Evolutionary conservation across 257 asterid species (phyloP).

Genomic region (Solanum dulcamara): DNA sequence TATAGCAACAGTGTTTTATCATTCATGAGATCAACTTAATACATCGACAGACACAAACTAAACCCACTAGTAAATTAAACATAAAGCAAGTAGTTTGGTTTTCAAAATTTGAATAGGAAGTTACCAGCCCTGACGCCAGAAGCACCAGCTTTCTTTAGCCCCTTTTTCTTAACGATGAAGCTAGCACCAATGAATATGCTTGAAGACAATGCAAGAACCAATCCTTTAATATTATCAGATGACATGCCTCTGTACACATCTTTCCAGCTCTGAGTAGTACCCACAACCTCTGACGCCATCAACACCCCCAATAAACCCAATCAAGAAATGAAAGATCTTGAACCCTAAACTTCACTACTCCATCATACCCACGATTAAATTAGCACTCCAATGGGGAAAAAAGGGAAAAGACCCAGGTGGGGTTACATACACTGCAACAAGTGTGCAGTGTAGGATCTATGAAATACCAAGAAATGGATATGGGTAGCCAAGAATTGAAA

Average conservation of each 20-base stretch:
- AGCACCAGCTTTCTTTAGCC: slow-evolving; percentile 80
- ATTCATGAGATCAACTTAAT: background rate
- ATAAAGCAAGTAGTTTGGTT: background rate
- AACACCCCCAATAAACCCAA: background rate
- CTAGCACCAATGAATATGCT: slow-evolving; percentile 78
- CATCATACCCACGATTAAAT: background rate
- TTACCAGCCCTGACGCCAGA: slow-evolving; percentile 79
- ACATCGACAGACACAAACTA: background rate
- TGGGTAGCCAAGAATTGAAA: background rate
- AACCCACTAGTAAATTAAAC: background rate
- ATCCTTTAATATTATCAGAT: slow-evolving; percentile 66
- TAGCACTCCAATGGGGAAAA: background rate
- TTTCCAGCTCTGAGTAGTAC: slow-evolving; percentile 19
- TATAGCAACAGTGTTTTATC: background rate
- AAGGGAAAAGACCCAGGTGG: background rate
- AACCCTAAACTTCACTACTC: background rate
- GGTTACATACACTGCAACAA: background rate
- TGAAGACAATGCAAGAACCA: slow-evolving; percentile 72
- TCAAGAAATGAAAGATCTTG: background rate
- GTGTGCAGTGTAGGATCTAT: background rate
- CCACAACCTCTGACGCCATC: slow-evolving; percentile 32
- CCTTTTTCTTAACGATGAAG: slow-evolving; percentile 90
- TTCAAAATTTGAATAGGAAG: background rate
- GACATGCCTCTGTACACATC: slow-evolving; percentile 69
- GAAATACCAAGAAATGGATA: background rate